These are phyloP conservation scores for Zymoseptoria ardabiliae DNA, from an alignment of 2,329 filamentous ascomycete species.

Conservation along the genomic window DNA sequence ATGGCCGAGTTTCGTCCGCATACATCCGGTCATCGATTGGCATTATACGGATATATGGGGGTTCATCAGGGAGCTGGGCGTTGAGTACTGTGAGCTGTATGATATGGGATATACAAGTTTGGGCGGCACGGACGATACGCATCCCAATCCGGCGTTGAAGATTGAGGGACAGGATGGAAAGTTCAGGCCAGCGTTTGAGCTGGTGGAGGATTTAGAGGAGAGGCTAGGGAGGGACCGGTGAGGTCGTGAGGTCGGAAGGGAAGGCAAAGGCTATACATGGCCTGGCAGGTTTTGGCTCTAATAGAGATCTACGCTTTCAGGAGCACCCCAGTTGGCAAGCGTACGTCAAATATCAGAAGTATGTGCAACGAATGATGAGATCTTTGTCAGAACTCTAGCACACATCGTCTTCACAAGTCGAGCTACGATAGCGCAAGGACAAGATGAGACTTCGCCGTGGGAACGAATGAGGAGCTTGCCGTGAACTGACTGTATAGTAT, in stretches of 20 bases:
- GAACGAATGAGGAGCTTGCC: not conserved
- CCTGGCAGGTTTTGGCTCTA: not conserved
- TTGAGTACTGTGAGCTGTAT: constrained; percentile 83
- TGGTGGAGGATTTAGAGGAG: constrained; percentile 65
- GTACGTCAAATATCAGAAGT: not conserved
- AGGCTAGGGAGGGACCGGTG: constrained; percentile 57
- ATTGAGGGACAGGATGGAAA: constrained; percentile 28
- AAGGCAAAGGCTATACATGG: not conserved
- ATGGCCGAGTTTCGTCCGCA: constrained; percentile 87
- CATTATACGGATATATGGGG: constrained; percentile 93
- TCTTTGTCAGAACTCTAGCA: not conserved
- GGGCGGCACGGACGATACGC: constrained; percentile 83
- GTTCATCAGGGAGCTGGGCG: constrained; percentile 69
- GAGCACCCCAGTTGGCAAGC: not conserved
- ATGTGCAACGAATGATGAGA: not conserved
- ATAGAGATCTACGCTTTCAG: not conserved
- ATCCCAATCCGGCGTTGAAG: constrained; percentile 72
- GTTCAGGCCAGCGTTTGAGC: constrained; percentile 50
- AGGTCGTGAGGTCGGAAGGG: not conserved
- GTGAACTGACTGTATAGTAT: not conserved
- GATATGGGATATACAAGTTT: constrained; percentile 84
- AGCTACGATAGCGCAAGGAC: not conserved
- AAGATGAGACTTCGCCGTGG: not conserved
- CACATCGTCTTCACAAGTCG: not conserved
- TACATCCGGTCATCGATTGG: constrained; percentile 97